phyloP scores from a whole-genome alignment of 2,329 filamentous ascomycete genomes.

The Rutstroemia sp. region DNA sequence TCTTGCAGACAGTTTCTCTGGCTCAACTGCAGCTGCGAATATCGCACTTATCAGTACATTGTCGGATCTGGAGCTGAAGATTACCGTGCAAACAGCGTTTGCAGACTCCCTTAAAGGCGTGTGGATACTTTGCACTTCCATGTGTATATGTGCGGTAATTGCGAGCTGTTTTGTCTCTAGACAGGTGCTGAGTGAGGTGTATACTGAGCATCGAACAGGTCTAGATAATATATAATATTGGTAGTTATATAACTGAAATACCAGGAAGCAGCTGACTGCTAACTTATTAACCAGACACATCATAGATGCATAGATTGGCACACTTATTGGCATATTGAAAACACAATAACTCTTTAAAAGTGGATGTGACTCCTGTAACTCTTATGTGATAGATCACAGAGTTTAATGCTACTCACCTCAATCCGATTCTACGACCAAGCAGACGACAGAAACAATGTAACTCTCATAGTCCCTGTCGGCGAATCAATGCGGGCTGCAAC shows the following conservation, averaged over 20 bases:
- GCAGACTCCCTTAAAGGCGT: conserved; percentile 18
- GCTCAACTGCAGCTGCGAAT: neutral
- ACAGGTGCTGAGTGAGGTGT: conserved; percentile 36
- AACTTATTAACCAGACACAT: neutral
- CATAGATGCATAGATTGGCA: no score
- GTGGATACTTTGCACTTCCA: conserved; percentile 20
- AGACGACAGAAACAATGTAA: no score
- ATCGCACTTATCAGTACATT: neutral
- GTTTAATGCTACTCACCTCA: no score
- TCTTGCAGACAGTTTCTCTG: conserved; percentile 30
- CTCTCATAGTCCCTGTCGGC: no score
- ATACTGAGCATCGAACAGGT: conserved; percentile 45
- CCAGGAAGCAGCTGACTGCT: no score
- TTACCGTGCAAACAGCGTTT: conserved; percentile 15
- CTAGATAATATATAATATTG: neutral
- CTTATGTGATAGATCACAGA: no score
- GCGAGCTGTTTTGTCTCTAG: conserved; percentile 38
- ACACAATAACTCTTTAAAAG: no score
- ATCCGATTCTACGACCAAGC: no score
- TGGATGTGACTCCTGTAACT: no score
- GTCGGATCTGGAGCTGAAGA: conserved; percentile 4
- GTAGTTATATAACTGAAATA: neutral
- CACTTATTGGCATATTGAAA: no score
- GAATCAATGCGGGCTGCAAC: no score
- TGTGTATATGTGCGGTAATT: conserved; percentile 27